Evolutionary conservation across 148 eudicot genomes (phyloP), one percentile per base, ranked within the genome.

Genomic region (Suaeda aralocaspica): DNA sequence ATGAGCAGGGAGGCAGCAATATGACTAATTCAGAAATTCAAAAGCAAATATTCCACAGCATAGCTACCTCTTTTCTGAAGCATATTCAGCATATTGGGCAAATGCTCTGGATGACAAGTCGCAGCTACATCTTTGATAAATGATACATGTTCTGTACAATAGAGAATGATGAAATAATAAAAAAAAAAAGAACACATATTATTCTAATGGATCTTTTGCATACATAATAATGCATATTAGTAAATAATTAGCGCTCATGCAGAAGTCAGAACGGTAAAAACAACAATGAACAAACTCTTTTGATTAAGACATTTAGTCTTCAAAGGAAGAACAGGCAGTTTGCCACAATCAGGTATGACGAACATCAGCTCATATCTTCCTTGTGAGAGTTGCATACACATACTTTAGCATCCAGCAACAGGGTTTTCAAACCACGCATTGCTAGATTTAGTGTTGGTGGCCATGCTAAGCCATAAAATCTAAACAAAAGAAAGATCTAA

Each of bases 41-140:
- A 29, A 63, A 65, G 58, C 16, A 73, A 44, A 57, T 55, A 66
- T n/a, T 22, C 63, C 63, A 49, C 44, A 41, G 28, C 51, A 63
- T 45, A 58, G 26, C 29, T 80, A 94, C 98, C 98, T 89, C 86
- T 91, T 72, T 80, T 84, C 83, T 82, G 89, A 71, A 94, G 91
- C 71, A 94, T 80, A 74, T 84, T 87, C 74, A 91, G 72, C 79
- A 94, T 83, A 46, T 83, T 82, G 76, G 83, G 87, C 85, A 94
- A 79, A 78, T 82, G 83, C 85, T 86, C 85, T 1, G 98, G 97
- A 9, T 88, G 82, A 75, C 82, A 81, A 59, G 88, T 79, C 52
- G 79, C 87, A 34, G 98, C 98, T n/a, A 91, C 90, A 65, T 89
- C 96, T 76, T 89, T 81, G 69, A 94, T 84, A 65, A 87, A 94